Evolutionary conservation across 2,329 filamentous ascomycete species (phyloP), one percentile per base, ranked within the genome.

Genomic region (Cercospora sojina): DNA sequence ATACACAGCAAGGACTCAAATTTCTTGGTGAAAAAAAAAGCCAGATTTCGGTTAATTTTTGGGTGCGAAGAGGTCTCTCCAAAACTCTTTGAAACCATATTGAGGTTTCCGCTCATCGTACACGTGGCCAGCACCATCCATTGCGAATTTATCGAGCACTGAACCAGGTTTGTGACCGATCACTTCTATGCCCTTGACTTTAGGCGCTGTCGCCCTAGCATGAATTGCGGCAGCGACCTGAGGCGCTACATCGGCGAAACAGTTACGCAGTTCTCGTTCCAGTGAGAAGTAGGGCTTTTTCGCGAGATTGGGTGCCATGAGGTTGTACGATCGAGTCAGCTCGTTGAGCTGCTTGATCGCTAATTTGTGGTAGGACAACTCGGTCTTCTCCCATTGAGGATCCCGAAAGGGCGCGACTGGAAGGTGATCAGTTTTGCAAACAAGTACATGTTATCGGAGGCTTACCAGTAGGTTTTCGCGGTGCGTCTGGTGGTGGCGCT

Each of bases 281-380:
- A 98, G 86, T 2, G 85, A 89, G 75, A 92, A 93, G 78, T 98
- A 98, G 0, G 94, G 92, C 78, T 97, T 97, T 80, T 95, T 96
- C 2, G 94, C 93, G 1, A 97, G 84, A 63, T 92, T 90, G 0
- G 95, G 95, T 0, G 95, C 94, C 88, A 96, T 94, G 3, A 98
- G 86, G 74, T 98, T 98, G 82, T 99, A 99, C 13, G 91, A 91
- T 27, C 95, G 87, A 7, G 92, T 90, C 58, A 96, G 83, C 31
- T 81, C 79, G 79, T 98, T 98, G 64, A 98, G 86, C 64, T 91
- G 88, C 56, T 86, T 85, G 70, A 99, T 86, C 5, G 91, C 87
- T 5, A 95, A 84, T 43, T 85, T 86, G 76, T 93, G 88, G 79
- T 96, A 98, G 6, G 88, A 83, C 3, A 81, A 80, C 78, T 98